These are phyloP conservation scores for Knoxdaviesia capensis DNA, from an alignment of 2,329 filamentous ascomycete genomes.

Conservation along the genomic window DNA sequence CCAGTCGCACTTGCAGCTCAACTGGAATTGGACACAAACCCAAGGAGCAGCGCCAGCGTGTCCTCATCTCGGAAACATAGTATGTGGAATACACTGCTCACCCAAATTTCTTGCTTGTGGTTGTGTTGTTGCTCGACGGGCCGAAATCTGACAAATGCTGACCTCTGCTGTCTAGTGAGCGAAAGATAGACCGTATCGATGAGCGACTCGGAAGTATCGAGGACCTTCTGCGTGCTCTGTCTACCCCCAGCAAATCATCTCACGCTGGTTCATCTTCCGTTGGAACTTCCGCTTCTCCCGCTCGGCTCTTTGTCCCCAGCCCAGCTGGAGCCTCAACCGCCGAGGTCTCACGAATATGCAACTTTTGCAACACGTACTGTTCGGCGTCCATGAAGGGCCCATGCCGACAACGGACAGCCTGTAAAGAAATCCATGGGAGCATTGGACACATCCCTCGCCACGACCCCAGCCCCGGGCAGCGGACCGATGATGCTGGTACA, in stretches of 20 bases:
- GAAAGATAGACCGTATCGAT: conserved; percentile 30
- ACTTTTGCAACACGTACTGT: too few relatives aligned
- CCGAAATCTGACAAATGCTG: not conserved
- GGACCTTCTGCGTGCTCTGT: conserved; percentile 12
- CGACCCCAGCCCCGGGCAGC: too few relatives aligned
- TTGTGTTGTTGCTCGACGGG: not conserved
- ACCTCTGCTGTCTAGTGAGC: conserved; percentile 18
- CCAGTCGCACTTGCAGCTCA: conserved; percentile 31
- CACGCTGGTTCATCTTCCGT: not conserved
- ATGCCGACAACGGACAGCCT: too few relatives aligned
- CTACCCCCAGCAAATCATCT: not conserved
- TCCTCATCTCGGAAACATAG: conserved; percentile 41
- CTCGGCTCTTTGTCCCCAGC: not conserved
- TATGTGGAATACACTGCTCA: conserved; percentile 13
- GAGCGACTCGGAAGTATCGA: conserved; percentile 23
- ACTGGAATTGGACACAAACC: conserved; percentile 32
- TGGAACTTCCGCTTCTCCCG: not conserved
- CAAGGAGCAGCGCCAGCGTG: conserved; percentile 32
- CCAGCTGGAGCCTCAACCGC: too few relatives aligned
- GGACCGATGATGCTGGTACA: too few relatives aligned
- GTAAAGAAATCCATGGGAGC: too few relatives aligned
- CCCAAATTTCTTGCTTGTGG: not conserved
- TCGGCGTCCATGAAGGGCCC: too few relatives aligned
- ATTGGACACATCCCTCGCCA: too few relatives aligned
- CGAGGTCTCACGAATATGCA: too few relatives aligned